Conservation (phyloP, 2,329 filamentous ascomycete genomes). For the Epichloe brachyelytri region DNA sequence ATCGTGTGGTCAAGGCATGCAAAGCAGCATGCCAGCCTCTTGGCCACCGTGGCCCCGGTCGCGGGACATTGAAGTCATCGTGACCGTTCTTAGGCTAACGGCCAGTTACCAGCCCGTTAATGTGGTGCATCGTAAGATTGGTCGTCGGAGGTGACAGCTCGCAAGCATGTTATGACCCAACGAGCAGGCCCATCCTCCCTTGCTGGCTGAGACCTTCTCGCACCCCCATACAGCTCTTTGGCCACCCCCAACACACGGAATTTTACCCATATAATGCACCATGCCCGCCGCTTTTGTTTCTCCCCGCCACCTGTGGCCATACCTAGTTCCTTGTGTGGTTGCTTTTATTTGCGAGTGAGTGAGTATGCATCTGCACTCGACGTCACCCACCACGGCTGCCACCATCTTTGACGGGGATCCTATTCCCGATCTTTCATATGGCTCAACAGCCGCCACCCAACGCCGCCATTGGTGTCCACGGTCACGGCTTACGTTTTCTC, state of each 20-base stretch:
- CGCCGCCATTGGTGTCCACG: conserved; percentile 8
- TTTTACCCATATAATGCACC: conserved; percentile 10
- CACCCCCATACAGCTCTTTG: conserved; percentile 1
- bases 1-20: conserved; percentile 7
- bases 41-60: not conserved
- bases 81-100: conserved; percentile 8
- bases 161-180: conserved; percentile 11
- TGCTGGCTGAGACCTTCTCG: conserved; percentile 14
- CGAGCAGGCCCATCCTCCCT: conserved; percentile 12
- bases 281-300: conserved; percentile 7
- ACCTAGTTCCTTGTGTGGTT: not conserved
- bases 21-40: conserved; percentile 9
- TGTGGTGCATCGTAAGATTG: conserved; percentile 1
- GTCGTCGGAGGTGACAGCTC: conserved; percentile 2
- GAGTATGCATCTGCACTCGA: conserved; percentile 2
- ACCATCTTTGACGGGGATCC: conserved; percentile 3
- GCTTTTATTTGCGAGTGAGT: not conserved
- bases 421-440: conserved; percentile 8
- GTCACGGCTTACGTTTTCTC: conserved; percentile 18
- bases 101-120: conserved; percentile 1
- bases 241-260: conserved; percentile 1
- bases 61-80: conserved; percentile 10
- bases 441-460: conserved; percentile 8
- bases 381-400: not conserved
- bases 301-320: conserved; percentile 1